Evolutionary conservation across 164 flowering plant genomes (phyloP).

Genomic region (Chimonanthus salicifolius): DNA sequence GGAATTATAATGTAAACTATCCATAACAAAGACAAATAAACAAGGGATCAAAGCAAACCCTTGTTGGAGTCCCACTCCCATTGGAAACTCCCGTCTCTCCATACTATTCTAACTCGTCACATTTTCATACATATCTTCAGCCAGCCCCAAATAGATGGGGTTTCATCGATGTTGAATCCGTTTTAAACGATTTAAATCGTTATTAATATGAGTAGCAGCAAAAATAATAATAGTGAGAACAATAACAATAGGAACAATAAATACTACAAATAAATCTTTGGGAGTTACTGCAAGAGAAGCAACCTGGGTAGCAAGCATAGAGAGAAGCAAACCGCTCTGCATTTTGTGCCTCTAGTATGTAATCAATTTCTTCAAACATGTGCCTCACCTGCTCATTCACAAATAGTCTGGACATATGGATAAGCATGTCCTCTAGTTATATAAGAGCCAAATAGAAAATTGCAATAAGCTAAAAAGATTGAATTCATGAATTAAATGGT

Average conservation of each 20-base stretch:
- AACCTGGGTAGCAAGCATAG: slow-evolving; percentile 51
- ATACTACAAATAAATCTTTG: background rate
- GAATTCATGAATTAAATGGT: background rate
- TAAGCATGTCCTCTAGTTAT: slow-evolving; percentile 20
- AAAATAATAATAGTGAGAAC: background rate
- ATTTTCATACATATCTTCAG: no score
- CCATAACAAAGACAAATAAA: no score
- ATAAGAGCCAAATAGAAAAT: no score
- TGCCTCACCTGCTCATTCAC: slow-evolving; percentile 85
- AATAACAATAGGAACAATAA: background rate
- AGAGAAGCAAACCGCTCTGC: slow-evolving; percentile 95
- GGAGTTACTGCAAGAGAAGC: slow-evolving; percentile 11
- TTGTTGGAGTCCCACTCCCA: no score
- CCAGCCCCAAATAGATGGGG: no score
- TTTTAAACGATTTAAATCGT: no score
- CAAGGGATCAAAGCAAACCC: no score
- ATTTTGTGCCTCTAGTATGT: slow-evolving; percentile 83
- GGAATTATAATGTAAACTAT: no score
- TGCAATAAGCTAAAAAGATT: no score
- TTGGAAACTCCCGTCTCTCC: no score
- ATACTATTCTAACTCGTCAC: no score
- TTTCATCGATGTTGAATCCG: no score
- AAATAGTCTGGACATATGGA: slow-evolving; percentile 24
- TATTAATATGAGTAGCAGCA: background rate
- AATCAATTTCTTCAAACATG: slow-evolving; percentile 98